Base-by-base conservation (phyloP, 495 filamentous ascomycete genomes). In the Amorphotheca resinae region DNA sequence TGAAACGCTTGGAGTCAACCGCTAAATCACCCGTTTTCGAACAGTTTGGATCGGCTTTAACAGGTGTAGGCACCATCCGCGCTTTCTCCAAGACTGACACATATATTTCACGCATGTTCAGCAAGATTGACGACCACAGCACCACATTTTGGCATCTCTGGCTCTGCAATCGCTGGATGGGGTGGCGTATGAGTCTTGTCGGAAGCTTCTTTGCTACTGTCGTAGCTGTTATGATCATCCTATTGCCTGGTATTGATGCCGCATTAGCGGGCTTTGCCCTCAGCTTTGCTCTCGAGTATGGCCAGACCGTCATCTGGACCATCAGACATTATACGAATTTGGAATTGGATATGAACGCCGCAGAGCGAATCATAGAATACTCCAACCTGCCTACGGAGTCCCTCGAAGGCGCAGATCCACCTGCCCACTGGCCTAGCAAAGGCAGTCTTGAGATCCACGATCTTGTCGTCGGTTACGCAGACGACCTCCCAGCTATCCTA, bases 261-360 rank as follows among this genome's bases (percentile, higher is more conserved):
- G 68, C 83, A 0, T 65, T 91, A 15, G 86, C 86, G 8, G 86
- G 86, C 0, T 93, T 93, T 46, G 83, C 84, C 9, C 60, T 87
- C 31, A 61, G 56, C 32, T 81, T 78, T 45, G 70, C 68, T 1
- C 66, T 72, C 33, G 67, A 77, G 11, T 83, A 80, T 53, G 69
- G 68, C 1, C 35, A 42, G 44, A 52, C 61, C 21, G 60, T 86
- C 42, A 74, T 76, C 46, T 75, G 71, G 70, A 66, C 69, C 0
- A 65, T 83, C 22, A 67, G 79, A 0, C 57, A 69, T 22, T 53
- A 56, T 36, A 44, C 77, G 3, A 75, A 74, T 42, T 54, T 79
- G 0, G 85, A 93, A 49, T 64, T 91, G 7, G 74, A 81, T 50
- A 89, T 93, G 83, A 93, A 91, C 46, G 75, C 83, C 15, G 77